Evolutionary conservation across 202 grass and related monocot genomes (phyloP), one percentile per base, ranked within the genome.

Genomic region (Miscanthus sacchariflorus): DNA sequence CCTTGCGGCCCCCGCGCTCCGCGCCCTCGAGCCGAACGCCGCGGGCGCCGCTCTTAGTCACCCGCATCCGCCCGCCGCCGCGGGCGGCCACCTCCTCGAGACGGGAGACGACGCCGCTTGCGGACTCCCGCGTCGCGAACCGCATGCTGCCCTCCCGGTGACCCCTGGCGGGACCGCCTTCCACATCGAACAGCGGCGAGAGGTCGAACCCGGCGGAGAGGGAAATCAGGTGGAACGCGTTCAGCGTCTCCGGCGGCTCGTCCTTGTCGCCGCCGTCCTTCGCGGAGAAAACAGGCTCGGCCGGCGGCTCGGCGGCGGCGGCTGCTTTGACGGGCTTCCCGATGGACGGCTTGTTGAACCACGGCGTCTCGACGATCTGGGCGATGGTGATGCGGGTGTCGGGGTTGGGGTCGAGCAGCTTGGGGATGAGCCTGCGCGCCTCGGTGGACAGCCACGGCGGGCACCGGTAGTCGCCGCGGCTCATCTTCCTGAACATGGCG

Each of bases 181-280:
- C 90, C 25, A 96, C 92, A 70, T 93, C 91, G 68, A 98, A 95
- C 77, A 98, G 52, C 61, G 83, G 92, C 65, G 95, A 98, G 5
- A 98, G 85, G 69, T 98, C 91, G 77, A 98, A 98, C 13, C 95
- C 95, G 8, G 86, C 90, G 0, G 95, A 98, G 72, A 95, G 91
- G 9, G 95, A 95, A 14, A 98, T 98, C 39, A 98, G 88, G 76
- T 98, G 87, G 91, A 98, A 95, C 27, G 95, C 95, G 77, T 98
- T 98, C 85, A 98, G 74, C 68, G 43, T 95, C 23, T 87, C 68
- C 19, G 92, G 80, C 7, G 90, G 80, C 80, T 91, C 81, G 43
- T 88, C 85, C 50, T 73, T 85, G 15, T 83, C 74, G 25, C 21
- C 78, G 38, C 54, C 48, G 39, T 67, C 77, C 49, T 58, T 67